These are phyloP conservation scores for Hortiboletus flavorubellus DNA, from an alignment of 768 basidiomycete species.

Conservation along the genomic window DNA sequence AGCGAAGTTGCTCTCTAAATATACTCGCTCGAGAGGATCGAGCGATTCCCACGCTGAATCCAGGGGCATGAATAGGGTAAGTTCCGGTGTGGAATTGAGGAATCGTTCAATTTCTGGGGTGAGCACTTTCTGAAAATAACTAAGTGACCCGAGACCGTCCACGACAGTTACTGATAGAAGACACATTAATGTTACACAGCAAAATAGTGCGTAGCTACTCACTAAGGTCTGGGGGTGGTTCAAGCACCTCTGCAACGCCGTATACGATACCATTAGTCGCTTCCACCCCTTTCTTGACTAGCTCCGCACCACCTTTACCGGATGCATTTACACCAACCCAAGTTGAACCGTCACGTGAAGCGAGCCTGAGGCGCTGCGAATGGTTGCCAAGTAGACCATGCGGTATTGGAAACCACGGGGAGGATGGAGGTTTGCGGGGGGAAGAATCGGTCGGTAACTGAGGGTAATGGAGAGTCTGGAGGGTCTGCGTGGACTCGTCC, in stretches of 20 bases:
- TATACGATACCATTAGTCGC: conserved; percentile 77
- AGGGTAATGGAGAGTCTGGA: conserved; percentile 73
- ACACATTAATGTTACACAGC: background rate
- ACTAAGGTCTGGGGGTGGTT: conserved; percentile 75
- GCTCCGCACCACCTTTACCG: conserved; percentile 68
- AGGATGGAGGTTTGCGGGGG: conserved; percentile 61
- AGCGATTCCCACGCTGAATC: conserved; percentile 81
- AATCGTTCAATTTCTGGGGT: conserved; percentile 52
- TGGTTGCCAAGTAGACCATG: conserved; percentile 78
- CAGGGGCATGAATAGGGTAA: conserved; percentile 88
- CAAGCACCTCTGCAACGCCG: conserved; percentile 71
- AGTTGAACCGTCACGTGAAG: conserved; percentile 44
- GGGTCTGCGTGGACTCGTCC: conserved; percentile 35
- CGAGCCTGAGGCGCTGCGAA: conserved; percentile 75
- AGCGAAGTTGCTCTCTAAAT: conserved; percentile 87
- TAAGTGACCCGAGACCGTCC: conserved; percentile 54
- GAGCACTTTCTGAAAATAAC: conserved; percentile 73
- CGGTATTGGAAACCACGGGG: conserved; percentile 84
- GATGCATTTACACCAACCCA: conserved; percentile 75
- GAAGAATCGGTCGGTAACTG: conserved; percentile 54
- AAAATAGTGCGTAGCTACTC: conserved; percentile 24
- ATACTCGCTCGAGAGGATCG: conserved; percentile 74
- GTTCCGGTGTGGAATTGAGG: conserved; percentile 63
- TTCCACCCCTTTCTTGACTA: conserved; percentile 53
- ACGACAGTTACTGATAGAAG: conserved; percentile 53